Base-by-base conservation (phyloP, 441 rosid species). In the Erodium moschatum region DNA sequence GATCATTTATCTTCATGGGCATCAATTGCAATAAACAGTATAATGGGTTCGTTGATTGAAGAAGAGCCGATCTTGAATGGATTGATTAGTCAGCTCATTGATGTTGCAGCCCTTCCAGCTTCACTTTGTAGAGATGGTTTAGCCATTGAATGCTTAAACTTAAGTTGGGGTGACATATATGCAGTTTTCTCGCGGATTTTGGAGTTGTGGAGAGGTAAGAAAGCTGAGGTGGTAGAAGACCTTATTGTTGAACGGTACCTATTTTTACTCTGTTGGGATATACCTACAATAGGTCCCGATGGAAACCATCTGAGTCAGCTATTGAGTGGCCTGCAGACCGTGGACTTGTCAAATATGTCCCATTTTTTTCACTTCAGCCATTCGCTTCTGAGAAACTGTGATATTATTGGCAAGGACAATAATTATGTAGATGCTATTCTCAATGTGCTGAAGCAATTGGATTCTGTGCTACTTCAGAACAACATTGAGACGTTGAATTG, bases 181-280 rank as follows among this genome's bases (percentile, higher is more conserved):
- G 79, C 82, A 70, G 77, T 79, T 68, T 85, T 93, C 78, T 87
- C 92, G 31, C 58, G 76, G 82, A 76, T 96, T 81, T 77, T 86
- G 77, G 95, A 87, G 64, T 75, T 85, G 31, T 96, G 99, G 99
- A 86, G 85, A 74, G 95, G 96, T 19, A 87, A 78, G 76, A 87
- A 79, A 70, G 89, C 98, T 66, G 79, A 67, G 69, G 76, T 80
- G 42, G 81, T 86, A 76, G 98, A 88, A 85, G 99, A 93, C 75
- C 85, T 91, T 74, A 78, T 96, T 65, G 81, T 91, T 74, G 99
- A 96, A 84, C 87, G 98, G 82, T 96, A 96, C 79, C 66, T 90
- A 65, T 96, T 89, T 79, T 65, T 81, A 24, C 97, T 96, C 77
- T 90, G 96, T 79, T 84, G 90, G 83, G 99, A 96, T 83, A 75